These are phyloP conservation scores for Talaromyces sp. DNA, from an alignment of 2,329 filamentous ascomycete genomes.

Conservation along the genomic window DNA sequence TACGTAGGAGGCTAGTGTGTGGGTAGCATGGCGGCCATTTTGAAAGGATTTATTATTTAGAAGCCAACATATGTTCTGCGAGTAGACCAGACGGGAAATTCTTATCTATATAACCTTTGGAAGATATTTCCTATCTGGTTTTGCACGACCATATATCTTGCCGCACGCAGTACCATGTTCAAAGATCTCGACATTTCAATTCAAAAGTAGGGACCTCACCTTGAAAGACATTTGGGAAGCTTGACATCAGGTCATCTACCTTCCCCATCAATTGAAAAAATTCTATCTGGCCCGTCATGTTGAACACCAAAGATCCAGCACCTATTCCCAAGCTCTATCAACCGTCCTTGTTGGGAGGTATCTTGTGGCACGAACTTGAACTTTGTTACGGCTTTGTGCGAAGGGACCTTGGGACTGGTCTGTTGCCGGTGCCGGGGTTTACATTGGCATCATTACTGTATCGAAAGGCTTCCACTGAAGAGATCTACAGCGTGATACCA, in stretches of 20 bases:
- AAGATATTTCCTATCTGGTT: neutral
- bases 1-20: neutral
- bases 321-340: neutral
- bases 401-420: conserved; percentile 10
- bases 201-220: too few species aligned
- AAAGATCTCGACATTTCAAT: neutral
- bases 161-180: neutral
- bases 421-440: conserved; percentile 10
- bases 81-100: too few species aligned
- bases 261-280: too few species aligned
- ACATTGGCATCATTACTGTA: conserved; percentile 11
- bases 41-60: too few species aligned
- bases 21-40: neutral
- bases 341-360: neutral
- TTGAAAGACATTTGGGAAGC: too few species aligned
- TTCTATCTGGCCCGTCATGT: neutral
- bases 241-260: too few species aligned
- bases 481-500: conserved; percentile 8
- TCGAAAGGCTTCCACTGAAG: conserved; percentile 7
- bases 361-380: conserved; percentile 7
- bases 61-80: neutral
- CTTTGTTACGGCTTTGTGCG: conserved; percentile 13
- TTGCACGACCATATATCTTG: neutral
- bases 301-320: neutral
- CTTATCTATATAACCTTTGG: too few species aligned